Conservation (phyloP, 441 rosid genomes). For the Bruguiera hainesii region DNA sequence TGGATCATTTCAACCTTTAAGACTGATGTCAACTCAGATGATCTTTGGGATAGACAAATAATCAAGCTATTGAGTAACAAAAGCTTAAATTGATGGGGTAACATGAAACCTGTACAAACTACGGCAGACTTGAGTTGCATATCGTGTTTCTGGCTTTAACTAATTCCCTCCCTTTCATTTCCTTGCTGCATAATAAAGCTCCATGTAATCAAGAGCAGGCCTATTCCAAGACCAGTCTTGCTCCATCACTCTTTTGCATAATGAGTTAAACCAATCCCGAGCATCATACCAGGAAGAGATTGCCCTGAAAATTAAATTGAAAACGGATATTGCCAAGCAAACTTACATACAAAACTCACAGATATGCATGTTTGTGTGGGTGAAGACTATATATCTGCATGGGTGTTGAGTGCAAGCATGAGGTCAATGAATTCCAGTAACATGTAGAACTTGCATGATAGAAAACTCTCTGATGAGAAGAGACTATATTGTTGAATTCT, state of each 20-base stretch:
- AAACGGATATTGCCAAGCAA: not conserved
- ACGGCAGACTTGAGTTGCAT: conserved; percentile 17
- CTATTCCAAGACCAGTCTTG: conserved; percentile 99
- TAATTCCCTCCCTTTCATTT: conserved; percentile 37
- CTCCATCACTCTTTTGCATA: conserved; percentile 89
- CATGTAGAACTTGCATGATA: no score
- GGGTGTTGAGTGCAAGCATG: no score
- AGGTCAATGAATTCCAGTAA: no score
- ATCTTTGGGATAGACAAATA: conserved; percentile 11
- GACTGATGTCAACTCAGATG: conserved; percentile 14
- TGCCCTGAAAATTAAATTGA: conserved; percentile 51
- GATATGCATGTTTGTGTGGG: not conserved
- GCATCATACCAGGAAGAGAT: conserved; percentile 74
- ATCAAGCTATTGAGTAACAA: conserved; percentile 10
- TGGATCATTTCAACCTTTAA: conserved; percentile 12
- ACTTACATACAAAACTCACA: not conserved
- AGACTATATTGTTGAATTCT: no score
- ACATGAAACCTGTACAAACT: conserved; percentile 34
- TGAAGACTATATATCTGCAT: not conserved
- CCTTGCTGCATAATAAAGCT: conserved; percentile 87
- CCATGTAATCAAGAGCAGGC: conserved; percentile 95
- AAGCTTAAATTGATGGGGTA: not conserved
- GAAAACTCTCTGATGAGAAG: no score
- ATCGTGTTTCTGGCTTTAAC: not conserved
- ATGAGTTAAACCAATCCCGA: conserved; percentile 70